Base-by-base conservation (phyloP, 2,329 filamentous ascomycete genomes). In the Coniochaeta sp. region DNA sequence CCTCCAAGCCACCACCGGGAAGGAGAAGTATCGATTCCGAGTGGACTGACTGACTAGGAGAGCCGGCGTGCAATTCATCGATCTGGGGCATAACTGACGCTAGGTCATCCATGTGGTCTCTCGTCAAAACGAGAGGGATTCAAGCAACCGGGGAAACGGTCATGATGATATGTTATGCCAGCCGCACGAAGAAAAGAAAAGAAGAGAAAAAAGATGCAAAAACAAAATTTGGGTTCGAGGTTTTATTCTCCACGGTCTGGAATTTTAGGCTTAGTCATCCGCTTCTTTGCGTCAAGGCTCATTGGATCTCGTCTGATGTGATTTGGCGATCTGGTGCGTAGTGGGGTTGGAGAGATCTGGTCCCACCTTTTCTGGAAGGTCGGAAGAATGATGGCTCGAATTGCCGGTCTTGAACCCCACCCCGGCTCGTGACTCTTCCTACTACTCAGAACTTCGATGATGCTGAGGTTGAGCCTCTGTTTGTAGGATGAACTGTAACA, bases 31-130 rank as follows among this genome's bases (percentile, higher is more conserved):
- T 63, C 70, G 65, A 64, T 67, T 66, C 65, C 65, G 60, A 64
- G 59, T 63, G 62, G 64, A 61, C 60, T 61, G 60, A 72, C 67
- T 74, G 75, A 73, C 72, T 70, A 71, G 71, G 67, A 72, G 70
- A 31, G 76, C 72, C 75, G 71, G 76, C 69, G 74, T 89, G 86
- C 86, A 91, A 92, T 92, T 79, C 72, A 73, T 86, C 71, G 55
- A 66, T 89, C 87, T 91, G 80, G 79, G 85, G 82, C 84, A 81
- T 79, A 82, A 86, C 81, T 83, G 87, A 91, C 87, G 85, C 86
- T 83, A 62, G 69, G 64, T 63, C 60, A 74, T 78, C 74, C 75
- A 77, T 83, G 72, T 70, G 62, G 65, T 67, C 62, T 58, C 63
- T 66, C 63, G 59, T n/a, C 18, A 31, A 38, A 26, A 30, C n/a